A percentile compares a stretch with the other conserved stretches of the same genome.
phyloP scores from a whole-genome alignment of 257 asterid genomes.

The Solanum rostratum region DNA sequence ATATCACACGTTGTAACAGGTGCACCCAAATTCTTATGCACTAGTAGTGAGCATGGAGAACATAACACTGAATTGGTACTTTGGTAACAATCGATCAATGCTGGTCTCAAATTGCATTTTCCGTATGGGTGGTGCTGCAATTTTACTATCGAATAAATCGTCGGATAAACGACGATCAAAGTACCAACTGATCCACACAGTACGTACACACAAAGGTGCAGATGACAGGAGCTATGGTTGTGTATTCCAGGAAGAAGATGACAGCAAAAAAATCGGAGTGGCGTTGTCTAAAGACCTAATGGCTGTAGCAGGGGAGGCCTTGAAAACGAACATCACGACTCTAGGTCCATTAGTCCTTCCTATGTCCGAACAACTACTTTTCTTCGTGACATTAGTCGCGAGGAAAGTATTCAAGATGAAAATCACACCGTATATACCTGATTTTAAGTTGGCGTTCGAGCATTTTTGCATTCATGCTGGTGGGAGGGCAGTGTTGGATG shows the following conservation, averaged over 20 bases:
- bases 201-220: slow-evolving; percentile 60
- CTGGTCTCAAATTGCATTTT: slow-evolving; percentile 58
- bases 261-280: slow-evolving; percentile 15
- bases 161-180: slow-evolving; percentile 36
- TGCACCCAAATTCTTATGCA: slow-evolving; percentile 63
- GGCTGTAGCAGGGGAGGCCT: slow-evolving; percentile 45
- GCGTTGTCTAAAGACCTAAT: slow-evolving; percentile 39
- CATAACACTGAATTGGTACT: slow-evolving; percentile 58
- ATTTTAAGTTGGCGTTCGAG: slow-evolving; percentile 42
- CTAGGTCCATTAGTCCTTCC: slow-evolving; percentile 59
- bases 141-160: slow-evolving; percentile 46
- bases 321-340: slow-evolving; percentile 34
- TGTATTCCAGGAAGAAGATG: slow-evolving; percentile 54
- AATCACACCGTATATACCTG: slow-evolving; percentile 34
- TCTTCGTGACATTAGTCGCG: slow-evolving; percentile 34
- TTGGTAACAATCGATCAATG: slow-evolving; percentile 62
- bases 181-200: slow-evolving; percentile 50
- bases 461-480: slow-evolving; percentile 50
- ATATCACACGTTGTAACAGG: slow-evolving; percentile 19
- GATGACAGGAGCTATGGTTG: slow-evolving; percentile 52
- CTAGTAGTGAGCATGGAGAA: slow-evolving; percentile 62
- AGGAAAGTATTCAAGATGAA: slow-evolving; percentile 36
- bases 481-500: slow-evolving; percentile 40
- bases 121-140: slow-evolving; percentile 72
- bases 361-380: slow-evolving; percentile 46